Conservation (phyloP, 2,329 filamentous ascomycete species). For the Talaromyces sp. region DNA sequence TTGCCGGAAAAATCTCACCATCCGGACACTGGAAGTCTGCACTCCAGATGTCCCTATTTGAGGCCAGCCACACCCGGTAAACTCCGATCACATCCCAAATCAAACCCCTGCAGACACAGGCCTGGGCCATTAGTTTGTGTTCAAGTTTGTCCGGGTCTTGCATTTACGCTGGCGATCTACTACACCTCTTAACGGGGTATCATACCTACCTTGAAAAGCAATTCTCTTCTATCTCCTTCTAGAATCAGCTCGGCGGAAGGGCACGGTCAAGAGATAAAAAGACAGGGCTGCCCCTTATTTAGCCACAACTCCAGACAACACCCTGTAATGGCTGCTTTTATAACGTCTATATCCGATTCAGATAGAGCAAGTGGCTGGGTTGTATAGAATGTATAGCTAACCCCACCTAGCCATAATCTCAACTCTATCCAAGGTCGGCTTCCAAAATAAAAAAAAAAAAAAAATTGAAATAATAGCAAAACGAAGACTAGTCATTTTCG, state of each 20-base stretch:
- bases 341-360: too few relatives aligned
- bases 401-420: too few relatives aligned
- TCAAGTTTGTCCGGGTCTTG: too few relatives aligned
- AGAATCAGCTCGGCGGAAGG: too few relatives aligned
- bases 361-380: too few relatives aligned
- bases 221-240: not conserved
- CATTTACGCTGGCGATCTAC: not conserved
- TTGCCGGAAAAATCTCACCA: too few relatives aligned
- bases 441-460: too few relatives aligned
- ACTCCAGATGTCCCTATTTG: not conserved
- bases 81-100: not conserved
- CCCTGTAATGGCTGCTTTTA: too few relatives aligned
- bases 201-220: not conserved
- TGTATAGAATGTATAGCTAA: too few relatives aligned
- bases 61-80: not conserved
- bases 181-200: not conserved
- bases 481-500: not conserved
- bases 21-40: not conserved
- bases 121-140: too few relatives aligned
- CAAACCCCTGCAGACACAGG: not conserved
- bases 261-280: not conserved
- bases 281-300: not conserved
- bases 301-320: not conserved
- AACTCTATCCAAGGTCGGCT: too few relatives aligned
- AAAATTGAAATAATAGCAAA: not conserved